phyloP scores from a whole-genome alignment of 208 protist genomes.

The Blastocrithidia nonstop region DNA sequence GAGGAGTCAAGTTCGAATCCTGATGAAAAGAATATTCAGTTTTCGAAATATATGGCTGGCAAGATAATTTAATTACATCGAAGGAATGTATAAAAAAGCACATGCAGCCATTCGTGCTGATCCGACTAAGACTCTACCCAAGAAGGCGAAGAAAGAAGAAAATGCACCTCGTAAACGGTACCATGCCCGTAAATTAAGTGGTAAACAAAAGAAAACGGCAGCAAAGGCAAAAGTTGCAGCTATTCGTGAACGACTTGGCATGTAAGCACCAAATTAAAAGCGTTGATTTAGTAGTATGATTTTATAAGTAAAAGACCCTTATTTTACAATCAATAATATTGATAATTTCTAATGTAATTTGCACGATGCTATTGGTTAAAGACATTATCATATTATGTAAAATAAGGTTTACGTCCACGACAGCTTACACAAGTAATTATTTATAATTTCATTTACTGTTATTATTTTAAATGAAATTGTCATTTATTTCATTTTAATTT shows the following conservation, averaged over 20 bases:
- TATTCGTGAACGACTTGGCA: constrained; percentile 37
- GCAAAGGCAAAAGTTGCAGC: constrained; percentile 53
- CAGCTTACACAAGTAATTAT: too few relatives aligned
- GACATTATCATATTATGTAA: too few relatives aligned
- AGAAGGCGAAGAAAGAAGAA: constrained; percentile 38
- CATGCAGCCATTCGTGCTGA: constrained; percentile 91
- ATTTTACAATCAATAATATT: too few relatives aligned
- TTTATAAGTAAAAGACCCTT: too few relatives aligned
- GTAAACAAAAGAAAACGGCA: constrained; percentile 29
- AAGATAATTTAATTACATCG: constrained; percentile 87
- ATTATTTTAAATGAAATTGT: too few relatives aligned
- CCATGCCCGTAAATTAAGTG: constrained; percentile 29
- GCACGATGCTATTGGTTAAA: too few relatives aligned
- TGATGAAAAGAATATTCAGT: constrained; percentile 88
- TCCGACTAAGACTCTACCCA: constrained; percentile 57
- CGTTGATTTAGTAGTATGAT: too few relatives aligned
- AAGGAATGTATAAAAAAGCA: constrained; percentile 89
- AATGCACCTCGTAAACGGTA: constrained; percentile 20
- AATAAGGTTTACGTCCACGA: too few relatives aligned
- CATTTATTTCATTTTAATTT: too few relatives aligned
- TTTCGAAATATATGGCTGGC: constrained; percentile 89
- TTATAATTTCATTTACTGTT: too few relatives aligned
- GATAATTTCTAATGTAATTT: too few relatives aligned
- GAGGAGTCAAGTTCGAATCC: constrained; percentile 84
- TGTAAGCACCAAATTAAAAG: too few relatives aligned